phyloP scores from a whole-genome alignment of 192 early-diverging fungal genomes.

The Oehlia diaphana region DNA sequence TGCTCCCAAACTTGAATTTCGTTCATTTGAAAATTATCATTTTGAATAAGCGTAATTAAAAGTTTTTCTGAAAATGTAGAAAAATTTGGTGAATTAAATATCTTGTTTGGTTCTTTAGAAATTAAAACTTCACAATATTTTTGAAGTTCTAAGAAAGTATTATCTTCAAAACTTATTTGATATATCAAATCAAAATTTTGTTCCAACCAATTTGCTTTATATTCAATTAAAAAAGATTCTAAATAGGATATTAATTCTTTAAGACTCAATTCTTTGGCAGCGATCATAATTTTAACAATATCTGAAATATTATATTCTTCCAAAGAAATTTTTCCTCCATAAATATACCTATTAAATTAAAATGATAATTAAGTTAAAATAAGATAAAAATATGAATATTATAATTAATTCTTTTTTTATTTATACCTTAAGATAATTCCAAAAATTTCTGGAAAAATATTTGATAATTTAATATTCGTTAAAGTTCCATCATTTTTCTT shows the following conservation, averaged over 20 bases:
- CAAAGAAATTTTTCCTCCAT: not conserved
- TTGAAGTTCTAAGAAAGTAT: not conserved
- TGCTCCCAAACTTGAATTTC: conserved; percentile 4
- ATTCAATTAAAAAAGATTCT: not conserved
- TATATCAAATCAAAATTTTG: not conserved
- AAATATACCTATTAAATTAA: conserved; percentile 9
- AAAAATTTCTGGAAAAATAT: too few relatives aligned
- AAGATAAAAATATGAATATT: too few relatives aligned
- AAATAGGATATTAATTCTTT: not conserved
- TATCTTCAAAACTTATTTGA: not conserved
- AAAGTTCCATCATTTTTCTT: too few relatives aligned
- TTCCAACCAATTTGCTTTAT: not conserved
- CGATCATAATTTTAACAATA: not conserved
- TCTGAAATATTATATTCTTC: not conserved
- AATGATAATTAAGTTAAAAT: too few relatives aligned
- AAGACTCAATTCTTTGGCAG: not conserved
- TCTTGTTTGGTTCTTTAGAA: not conserved
- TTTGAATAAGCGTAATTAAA: not conserved
- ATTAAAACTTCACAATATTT: not conserved
- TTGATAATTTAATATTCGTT: too few relatives aligned
- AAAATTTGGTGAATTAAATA: conserved; percentile 2
- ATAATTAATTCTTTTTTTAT: too few relatives aligned
- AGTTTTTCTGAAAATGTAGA: not conserved
- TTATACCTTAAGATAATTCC: too few relatives aligned
- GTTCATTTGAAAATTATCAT: conserved; percentile 1